These are phyloP conservation scores for Amanita fuliginea DNA, from an alignment of 768 basidiomycete genomes.

Conservation along the genomic window DNA sequence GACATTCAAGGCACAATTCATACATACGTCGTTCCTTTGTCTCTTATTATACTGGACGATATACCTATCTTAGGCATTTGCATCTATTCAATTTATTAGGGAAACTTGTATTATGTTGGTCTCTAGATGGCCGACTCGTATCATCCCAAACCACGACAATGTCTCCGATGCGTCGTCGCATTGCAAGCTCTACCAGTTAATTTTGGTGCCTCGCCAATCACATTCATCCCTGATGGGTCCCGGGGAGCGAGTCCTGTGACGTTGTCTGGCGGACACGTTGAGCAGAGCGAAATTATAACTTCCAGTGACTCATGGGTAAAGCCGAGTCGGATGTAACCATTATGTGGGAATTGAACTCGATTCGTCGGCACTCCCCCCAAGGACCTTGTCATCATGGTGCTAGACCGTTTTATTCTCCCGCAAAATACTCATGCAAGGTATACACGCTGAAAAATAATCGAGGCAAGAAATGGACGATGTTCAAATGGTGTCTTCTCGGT, in stretches of 20 bases:
- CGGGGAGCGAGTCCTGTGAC: background rate
- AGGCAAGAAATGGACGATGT: slow-evolving; percentile 40
- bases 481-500: slow-evolving; percentile 51
- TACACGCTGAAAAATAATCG: background rate
- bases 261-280: background rate
- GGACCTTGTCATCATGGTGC: background rate
- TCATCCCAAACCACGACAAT: background rate
- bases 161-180: background rate
- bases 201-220: background rate
- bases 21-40: slow-evolving; percentile 1
- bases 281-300: background rate
- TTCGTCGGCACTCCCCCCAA: slow-evolving; percentile 15
- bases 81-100: slow-evolving; percentile 1
- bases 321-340: slow-evolving; percentile 7
- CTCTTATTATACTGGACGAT: background rate
- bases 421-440: slow-evolving; percentile 23
- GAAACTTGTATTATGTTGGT: background rate
- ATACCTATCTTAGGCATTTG: background rate
- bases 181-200: background rate
- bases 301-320: background rate
- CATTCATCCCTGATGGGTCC: background rate
- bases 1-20: background rate
- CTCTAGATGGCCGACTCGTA: background rate
- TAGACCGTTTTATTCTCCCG: slow-evolving; percentile 15
- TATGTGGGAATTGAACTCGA: slow-evolving; percentile 11